Evolutionary conservation across 2,329 filamentous ascomycete species (phyloP), one percentile per base, ranked within the genome.

Genomic region (Diplodia sapinea): DNA sequence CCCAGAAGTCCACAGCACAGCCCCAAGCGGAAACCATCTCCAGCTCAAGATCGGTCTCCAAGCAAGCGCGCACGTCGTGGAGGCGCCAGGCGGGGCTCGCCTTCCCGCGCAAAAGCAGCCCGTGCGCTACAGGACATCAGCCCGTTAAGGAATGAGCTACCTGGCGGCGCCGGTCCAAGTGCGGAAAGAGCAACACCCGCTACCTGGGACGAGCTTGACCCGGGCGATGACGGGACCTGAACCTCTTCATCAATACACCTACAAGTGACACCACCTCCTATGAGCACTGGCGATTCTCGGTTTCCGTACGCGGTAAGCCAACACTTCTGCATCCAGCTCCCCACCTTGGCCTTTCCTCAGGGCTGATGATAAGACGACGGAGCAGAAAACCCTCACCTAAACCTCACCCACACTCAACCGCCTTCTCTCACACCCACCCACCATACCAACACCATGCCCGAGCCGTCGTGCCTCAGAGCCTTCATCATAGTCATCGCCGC

Each of bases 401-500:
- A 51, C 11, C 13, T 61, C 40, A 40, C 26, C 40, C 31, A 33
- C 31, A 33, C 11, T 20, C 20, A 26, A 20, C 23, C n/a, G 40
- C 26, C 23, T 20, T 59, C 55, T 29, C 36, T 11, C 36, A 38
- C 36, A 38, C 11, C 8, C 40, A 47, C 17, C 40, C 40, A 6
- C n/a, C 40, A n/a, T 12, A n/a, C 17, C 38, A 17, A 26, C n/a
- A 20, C 9, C 63, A 65, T 65, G 63, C 29, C 50, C 4, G 52
- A 65, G 36, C 52, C 63, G 31, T 54, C 63, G 6, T 56, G 51
- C 33, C 31, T 66, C n/a, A 49, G 20, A 20, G 65, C 65, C 20
- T 59, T 67, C 55, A n/a, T 67, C 47, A 67, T 67, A 55, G 20
- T 67, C 17, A 36, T 67, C 31, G 65, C 54, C 65, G 65, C 65